Percentiles rank a stretch among this genome's conserved stretches.
Conservation (phyloP, 2,329 filamentous ascomycete species). For the Cordyceps cateniannulata region DNA sequence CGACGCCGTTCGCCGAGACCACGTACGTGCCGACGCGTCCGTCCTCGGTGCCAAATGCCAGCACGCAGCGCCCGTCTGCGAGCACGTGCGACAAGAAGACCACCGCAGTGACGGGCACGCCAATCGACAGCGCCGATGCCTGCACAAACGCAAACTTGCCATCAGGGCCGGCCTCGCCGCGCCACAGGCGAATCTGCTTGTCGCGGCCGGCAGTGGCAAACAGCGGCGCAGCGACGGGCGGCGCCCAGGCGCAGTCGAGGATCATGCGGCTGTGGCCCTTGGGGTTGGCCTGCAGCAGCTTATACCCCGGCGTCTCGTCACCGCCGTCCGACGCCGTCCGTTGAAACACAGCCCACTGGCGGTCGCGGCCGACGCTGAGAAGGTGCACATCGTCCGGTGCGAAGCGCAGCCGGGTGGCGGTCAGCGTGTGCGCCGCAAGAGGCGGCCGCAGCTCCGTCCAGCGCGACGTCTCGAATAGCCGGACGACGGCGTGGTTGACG, state of each 20-base stretch:
- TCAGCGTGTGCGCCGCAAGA: slow-evolving; percentile 78
- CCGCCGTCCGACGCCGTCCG: slow-evolving; percentile 25
- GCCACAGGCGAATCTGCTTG: slow-evolving; percentile 74
- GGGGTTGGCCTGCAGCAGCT: slow-evolving; percentile 56
- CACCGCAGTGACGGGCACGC: slow-evolving; percentile 62
- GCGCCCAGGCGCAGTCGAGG: slow-evolving; percentile 78
- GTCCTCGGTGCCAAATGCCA: slow-evolving; percentile 54
- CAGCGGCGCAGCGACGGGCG: slow-evolving; percentile 35
- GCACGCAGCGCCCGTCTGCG: slow-evolving; percentile 24
- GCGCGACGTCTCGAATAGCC: slow-evolving; percentile 76
- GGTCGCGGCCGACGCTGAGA: slow-evolving; percentile 83
- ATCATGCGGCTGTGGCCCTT: slow-evolving; percentile 95
- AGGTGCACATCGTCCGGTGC: slow-evolving; percentile 66
- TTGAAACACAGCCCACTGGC: slow-evolving; percentile 82
- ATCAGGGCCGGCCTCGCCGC: slow-evolving; percentile 25
- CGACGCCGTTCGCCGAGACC: slow-evolving; percentile 33
- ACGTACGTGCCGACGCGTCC: slow-evolving; percentile 40
- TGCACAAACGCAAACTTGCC: slow-evolving; percentile 40
- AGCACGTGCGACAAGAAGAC: slow-evolving; percentile 48
- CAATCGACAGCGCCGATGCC: slow-evolving; percentile 45
- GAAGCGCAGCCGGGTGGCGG: slow-evolving; percentile 77
- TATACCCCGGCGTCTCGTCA: slow-evolving; percentile 38
- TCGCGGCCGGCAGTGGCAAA: slow-evolving; percentile 91
- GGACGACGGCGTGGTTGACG: slow-evolving; percentile 87
- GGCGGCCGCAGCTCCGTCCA: slow-evolving; percentile 87